Base-by-base conservation (phyloP, 495 filamentous ascomycete species). In the Aspergillus avenaceus region DNA sequence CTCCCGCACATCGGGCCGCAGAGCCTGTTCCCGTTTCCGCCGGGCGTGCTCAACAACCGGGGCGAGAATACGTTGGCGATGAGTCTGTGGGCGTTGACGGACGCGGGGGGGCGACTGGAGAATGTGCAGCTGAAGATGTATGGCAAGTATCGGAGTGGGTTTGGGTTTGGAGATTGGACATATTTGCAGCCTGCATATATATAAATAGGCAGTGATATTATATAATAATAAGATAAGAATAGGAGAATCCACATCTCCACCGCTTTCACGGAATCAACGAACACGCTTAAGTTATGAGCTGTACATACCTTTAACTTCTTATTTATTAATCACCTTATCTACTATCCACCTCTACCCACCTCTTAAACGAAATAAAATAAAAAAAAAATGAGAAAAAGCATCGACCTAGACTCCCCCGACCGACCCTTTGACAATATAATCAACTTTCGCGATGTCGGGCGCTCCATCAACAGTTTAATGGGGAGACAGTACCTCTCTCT, bases 371-470 rank as follows among this genome's bases (percentile, higher is more conserved):
- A 13, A 32, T 34, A 14, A 16, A 11, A 8, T 3, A n/a, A 32
- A 3, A 4, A 32, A 6, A 5, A 8, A n/a, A 32, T 12, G 11
- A 13, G 11, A 32, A 12, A 4, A 32, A 71, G 67, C 52, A 56
- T 71, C 22, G 68, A 70, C 55, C 67, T 73, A 38, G 68, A 62
- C 58, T 69, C 71, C n/a, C 61, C 68, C 36, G 67, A 70, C 45
- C 63, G 69, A 3, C 70, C 74, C 1, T 84, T 91, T 52, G 74
- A 86, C 44, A 82, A 75, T 32, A 80, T 92, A 52, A 72, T 87
- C 63, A 93, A 95, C 62, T 91, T 95, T 66, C 83, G 90, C 28
- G 90, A 95, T 76, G 85, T 93, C 47, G 90, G 84, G n/a, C 70
- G 75, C 47, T 83, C 82, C 11, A 72, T 91, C 49, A 93, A 93